Evolutionary conservation across 257 asterid species (phyloP), one percentile per base, ranked within the genome.

Genomic region (Galeopsis tetrahit): DNA sequence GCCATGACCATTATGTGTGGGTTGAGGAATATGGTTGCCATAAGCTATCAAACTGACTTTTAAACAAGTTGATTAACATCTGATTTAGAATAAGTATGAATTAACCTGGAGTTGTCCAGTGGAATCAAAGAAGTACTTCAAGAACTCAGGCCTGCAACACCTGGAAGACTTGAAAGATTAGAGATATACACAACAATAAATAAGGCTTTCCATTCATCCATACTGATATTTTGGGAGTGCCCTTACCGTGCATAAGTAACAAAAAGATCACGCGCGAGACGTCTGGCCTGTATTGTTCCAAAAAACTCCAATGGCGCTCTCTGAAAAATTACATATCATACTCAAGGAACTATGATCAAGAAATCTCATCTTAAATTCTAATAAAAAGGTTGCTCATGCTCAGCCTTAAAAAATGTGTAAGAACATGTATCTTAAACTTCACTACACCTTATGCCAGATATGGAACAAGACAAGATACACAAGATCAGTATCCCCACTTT

Each of bases 401-500:
- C 63, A 35, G 56, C 66, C 34, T 70, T 73, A 32, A 60, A 32
- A 55, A 10, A 63, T 21, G 28, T 67, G 38, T 31, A 69, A 69
- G 48, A 42, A 71, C 56, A 77, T 64, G 40, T 52, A 66, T 39
- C 69, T 66, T 57, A 56, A 72, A 62, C 70, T 42, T 77, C 61
- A 65, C 34, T 63, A 49, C 73, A 92, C 99, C 99, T 95, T 95
- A 74, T 84, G 90, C 97, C 96, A 86, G 68, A 92, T 85, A 77
- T 95, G 97, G 75, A 95, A 92, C 79, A 95, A 78, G 71, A 92
- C 99, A 75, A 95, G 99, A 78, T 92, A 95, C 48, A 92, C 91
- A 39, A 95, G 97, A 88, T 95, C 99, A 10, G 98, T 95, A 79
- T 95, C 99, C 61, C 99, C 98, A 69, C 96, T 86, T 83, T 95